phyloP scores from a whole-genome alignment of 768 basidiomycete genomes.

The Mycena pura region DNA sequence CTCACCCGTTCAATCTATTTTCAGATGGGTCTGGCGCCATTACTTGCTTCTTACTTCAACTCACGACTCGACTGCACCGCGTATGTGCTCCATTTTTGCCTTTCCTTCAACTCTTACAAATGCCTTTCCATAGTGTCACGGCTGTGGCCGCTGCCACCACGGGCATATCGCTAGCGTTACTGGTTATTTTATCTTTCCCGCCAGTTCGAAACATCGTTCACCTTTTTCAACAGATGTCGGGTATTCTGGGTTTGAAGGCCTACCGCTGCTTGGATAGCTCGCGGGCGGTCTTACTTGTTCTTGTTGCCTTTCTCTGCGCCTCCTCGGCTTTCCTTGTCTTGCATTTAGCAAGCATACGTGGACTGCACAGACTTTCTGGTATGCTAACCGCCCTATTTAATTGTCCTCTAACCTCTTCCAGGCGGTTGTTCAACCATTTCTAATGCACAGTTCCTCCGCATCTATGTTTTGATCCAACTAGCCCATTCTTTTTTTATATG shows the following conservation, averaged over 20 bases:
- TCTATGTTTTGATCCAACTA: conserved; percentile 56
- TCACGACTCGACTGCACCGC: conserved; percentile 48
- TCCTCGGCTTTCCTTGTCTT: conserved; percentile 49
- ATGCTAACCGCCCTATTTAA: background rate
- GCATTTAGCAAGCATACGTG: conserved; percentile 46
- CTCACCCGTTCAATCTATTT: background rate
- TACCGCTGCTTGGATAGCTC: conserved; percentile 69
- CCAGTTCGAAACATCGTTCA: background rate
- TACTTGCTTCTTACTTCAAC: conserved; percentile 55
- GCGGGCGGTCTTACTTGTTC: conserved; percentile 53
- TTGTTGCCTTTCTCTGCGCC: conserved; percentile 50
- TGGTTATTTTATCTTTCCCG: conserved; percentile 36
- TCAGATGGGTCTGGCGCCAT: conserved; percentile 21
- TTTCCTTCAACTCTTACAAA: background rate
- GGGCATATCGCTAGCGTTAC: conserved; percentile 45
- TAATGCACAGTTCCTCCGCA: conserved; percentile 43
- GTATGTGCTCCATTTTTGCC: conserved; percentile 45
- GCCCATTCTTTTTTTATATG: conserved; percentile 64
- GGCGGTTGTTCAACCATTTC: conserved; percentile 53
- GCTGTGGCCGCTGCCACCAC: conserved; percentile 43
- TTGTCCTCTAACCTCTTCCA: conserved; percentile 27
- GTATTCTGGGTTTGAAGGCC: conserved; percentile 69
- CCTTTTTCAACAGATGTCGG: conserved; percentile 54
- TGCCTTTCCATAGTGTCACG: conserved; percentile 39
- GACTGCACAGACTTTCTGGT: conserved; percentile 58